Percentiles rank a stretch among this genome's conserved stretches.
These are phyloP conservation scores for Fistulifera pelliculosa DNA, from an alignment of 108 stramenopile species.

Conservation along the genomic window DNA sequence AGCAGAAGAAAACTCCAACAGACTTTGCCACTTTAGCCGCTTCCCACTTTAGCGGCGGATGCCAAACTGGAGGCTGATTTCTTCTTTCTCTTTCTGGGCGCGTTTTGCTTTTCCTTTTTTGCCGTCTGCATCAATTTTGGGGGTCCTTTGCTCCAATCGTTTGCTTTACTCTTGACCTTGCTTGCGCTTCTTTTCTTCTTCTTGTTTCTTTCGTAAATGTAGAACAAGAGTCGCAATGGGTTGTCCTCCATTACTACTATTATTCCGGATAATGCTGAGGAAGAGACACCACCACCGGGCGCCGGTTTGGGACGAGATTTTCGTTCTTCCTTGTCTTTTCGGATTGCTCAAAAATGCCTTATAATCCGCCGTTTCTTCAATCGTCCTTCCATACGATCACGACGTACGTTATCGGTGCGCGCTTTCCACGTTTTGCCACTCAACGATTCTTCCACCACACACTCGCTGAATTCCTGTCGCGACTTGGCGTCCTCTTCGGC, in stretches of 20 bases:
- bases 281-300: constrained; percentile 32
- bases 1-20: no score
- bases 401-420: constrained; percentile 6
- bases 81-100: constrained; percentile 8
- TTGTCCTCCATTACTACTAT: constrained; percentile 12
- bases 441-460: constrained; percentile 23
- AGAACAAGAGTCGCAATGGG: constrained; percentile 32
- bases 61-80: constrained; percentile 12
- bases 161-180: constrained; percentile 21
- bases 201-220: constrained; percentile 35
- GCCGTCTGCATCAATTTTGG: constrained; percentile 8
- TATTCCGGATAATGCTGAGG: constrained; percentile 8
- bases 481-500: constrained; percentile 17
- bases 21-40: no score
- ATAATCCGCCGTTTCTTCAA: constrained; percentile 33
- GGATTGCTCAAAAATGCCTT: constrained; percentile 23
- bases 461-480: constrained; percentile 14
- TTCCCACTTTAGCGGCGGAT: constrained; percentile 1
- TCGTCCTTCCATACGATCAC: constrained; percentile 42
- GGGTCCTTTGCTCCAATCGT: constrained; percentile 10
- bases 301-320: constrained; percentile 41
- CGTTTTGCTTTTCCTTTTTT: constrained; percentile 12
- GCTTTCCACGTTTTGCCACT: constrained; percentile 39
- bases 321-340: constrained; percentile 30
- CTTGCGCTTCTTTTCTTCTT: constrained; percentile 28